A percentile compares a stretch with the other conserved stretches of the same genome.
phyloP scores from a whole-genome alignment of 768 basidiomycete species.

The Pilatotrama ljubarskyi region DNA sequence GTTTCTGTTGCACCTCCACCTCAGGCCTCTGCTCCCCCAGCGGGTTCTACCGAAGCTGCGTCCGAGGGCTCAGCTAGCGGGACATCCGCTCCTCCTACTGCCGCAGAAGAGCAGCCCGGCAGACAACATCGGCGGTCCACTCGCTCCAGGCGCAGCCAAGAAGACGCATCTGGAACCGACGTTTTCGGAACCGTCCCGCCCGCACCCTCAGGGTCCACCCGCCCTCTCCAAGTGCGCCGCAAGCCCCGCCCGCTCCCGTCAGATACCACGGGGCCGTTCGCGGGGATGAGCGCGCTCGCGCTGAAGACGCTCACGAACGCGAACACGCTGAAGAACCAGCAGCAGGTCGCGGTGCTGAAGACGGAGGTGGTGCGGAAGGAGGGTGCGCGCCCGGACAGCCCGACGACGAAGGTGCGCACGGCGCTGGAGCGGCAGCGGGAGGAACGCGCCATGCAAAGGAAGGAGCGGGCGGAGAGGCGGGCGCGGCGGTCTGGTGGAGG shows the following conservation, averaged over 20 bases:
- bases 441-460: slow-evolving; percentile 52
- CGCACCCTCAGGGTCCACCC: slow-evolving; percentile 24
- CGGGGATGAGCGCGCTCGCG: slow-evolving; percentile 67
- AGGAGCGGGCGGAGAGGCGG: slow-evolving; percentile 60
- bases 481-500: slow-evolving; percentile 40
- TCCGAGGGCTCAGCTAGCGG: not conserved
- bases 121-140: slow-evolving; percentile 50
- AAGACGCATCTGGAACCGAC: slow-evolving; percentile 37
- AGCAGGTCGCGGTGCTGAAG: slow-evolving; percentile 61
- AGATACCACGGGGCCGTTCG: slow-evolving; percentile 46
- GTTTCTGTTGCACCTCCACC: not conserved
- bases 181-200: slow-evolving; percentile 36
- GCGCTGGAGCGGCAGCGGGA: slow-evolving; percentile 67
- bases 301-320: slow-evolving; percentile 68
- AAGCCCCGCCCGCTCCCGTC: slow-evolving; percentile 34
- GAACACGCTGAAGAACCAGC: slow-evolving; percentile 75
- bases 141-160: slow-evolving; percentile 45
- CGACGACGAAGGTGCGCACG: slow-evolving; percentile 71
- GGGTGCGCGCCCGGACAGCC: slow-evolving; percentile 75
- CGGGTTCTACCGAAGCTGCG: not conserved
- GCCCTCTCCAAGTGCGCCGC: slow-evolving; percentile 43
- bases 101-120: not conserved
- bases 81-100: slow-evolving; percentile 3
- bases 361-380: slow-evolving; percentile 70
- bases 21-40: not conserved